Evolutionary conservation across 2,329 filamentous ascomycete species (phyloP).

Genomic region (Lachnum nothofagi): DNA sequence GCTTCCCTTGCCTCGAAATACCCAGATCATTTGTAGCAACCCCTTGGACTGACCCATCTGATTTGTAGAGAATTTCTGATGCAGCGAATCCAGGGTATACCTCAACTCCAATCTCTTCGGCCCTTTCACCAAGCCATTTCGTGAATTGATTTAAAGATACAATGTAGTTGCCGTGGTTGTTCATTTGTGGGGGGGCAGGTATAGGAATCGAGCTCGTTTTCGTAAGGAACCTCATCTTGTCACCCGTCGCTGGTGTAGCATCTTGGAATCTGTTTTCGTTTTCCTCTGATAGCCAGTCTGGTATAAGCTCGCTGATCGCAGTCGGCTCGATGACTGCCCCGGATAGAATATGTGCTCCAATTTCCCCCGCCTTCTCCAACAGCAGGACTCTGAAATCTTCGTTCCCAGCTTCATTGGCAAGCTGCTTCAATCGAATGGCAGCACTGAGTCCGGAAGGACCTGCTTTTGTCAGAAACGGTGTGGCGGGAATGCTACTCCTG

Average conservation of each 20-base stretch:
- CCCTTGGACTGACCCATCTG: conserved; percentile 83
- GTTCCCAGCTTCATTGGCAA: conserved; percentile 90
- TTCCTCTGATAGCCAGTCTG: conserved; percentile 84
- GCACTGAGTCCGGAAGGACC: conserved; percentile 89
- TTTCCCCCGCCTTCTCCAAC: conserved; percentile 89
- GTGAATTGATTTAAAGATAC: conserved; percentile 91
- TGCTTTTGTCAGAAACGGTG: conserved; percentile 28
- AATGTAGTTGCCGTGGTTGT: conserved; percentile 97
- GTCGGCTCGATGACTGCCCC: conserved; percentile 91
- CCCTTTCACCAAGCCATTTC: conserved; percentile 91
- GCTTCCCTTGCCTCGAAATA: conserved; percentile 71
- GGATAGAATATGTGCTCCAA: conserved; percentile 91
- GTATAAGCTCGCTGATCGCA: conserved; percentile 82
- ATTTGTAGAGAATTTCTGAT: conserved; percentile 80
- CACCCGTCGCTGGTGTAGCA: conserved; percentile 74
- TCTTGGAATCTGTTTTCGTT: conserved; percentile 85
- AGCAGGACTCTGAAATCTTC: conserved; percentile 92
- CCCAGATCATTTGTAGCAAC: conserved; percentile 96
- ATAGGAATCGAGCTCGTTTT: conserved; percentile 72
- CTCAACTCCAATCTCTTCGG: conserved; percentile 94
- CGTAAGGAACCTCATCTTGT: conserved; percentile 93
- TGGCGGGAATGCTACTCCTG: conserved; percentile 1
- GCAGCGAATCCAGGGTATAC: conserved; percentile 95
- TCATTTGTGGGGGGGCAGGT: conserved; percentile 91
- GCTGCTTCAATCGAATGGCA: conserved; percentile 89